Evolutionary conservation across 2,329 filamentous ascomycete genomes (phyloP).

Genomic region (Fusarium sororula): DNA sequence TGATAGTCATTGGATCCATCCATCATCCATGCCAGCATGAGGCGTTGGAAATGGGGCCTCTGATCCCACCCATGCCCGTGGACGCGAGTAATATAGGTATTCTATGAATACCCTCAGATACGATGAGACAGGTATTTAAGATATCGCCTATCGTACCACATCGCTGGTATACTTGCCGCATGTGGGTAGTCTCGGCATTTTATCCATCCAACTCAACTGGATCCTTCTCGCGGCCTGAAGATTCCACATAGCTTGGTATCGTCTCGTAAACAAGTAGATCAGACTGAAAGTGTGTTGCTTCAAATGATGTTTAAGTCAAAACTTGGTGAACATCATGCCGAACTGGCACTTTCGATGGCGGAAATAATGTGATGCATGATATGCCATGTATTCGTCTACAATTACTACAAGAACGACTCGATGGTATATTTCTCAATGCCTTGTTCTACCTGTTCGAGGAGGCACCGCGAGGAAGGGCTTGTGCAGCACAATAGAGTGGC

Average conservation of each 20-base stretch:
- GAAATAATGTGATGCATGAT: background rate
- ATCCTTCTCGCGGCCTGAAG: background rate
- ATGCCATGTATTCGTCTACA: background rate
- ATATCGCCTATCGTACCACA: background rate
- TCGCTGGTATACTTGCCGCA: background rate
- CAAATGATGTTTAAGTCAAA: background rate
- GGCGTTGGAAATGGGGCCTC: constrained; percentile 12
- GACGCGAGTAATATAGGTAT: background rate
- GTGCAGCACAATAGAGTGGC: background rate
- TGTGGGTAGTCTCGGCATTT: background rate
- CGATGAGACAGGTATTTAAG: background rate
- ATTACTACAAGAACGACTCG: background rate
- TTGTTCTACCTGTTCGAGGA: background rate
- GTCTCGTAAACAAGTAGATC: background rate
- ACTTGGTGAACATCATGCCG: background rate
- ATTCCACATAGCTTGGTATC: background rate
- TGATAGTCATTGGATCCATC: constrained; percentile 9
- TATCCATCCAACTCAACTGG: background rate
- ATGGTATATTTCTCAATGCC: background rate
- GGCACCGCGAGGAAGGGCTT: background rate
- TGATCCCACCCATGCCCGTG: background rate
- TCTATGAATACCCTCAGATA: background rate
- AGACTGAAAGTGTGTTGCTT: background rate
- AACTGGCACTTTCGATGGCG: background rate
- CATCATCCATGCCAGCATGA: background rate